Percentiles rank a stretch among this genome's conserved stretches.
These are phyloP conservation scores for Piper betle DNA, from an alignment of 164 flowering plant genomes.

Conservation along the genomic window DNA sequence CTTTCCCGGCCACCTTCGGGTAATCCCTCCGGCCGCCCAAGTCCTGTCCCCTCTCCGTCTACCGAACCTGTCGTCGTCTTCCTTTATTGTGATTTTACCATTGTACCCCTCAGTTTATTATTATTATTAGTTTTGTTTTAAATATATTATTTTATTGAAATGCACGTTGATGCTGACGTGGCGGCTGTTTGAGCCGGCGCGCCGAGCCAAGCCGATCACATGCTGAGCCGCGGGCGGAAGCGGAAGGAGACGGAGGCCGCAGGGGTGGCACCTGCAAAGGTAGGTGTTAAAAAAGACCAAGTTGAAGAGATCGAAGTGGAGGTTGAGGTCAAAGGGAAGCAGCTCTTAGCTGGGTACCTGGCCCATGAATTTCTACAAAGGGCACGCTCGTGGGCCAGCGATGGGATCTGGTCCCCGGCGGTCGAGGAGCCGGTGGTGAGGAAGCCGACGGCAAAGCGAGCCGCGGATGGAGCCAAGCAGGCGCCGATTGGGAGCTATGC, in stretches of 20 bases:
- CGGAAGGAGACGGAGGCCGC: slow-evolving; percentile 35
- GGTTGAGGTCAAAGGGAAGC: slow-evolving; percentile 23
- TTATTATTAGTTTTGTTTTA: too few species aligned
- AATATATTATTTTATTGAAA: neutral
- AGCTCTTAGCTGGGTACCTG: slow-evolving; percentile 73
- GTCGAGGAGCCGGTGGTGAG: slow-evolving; percentile 22
- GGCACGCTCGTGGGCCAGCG: slow-evolving; percentile 65
- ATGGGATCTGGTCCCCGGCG: slow-evolving; percentile 42
- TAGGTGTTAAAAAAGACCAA: too few species aligned
- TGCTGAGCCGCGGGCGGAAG: slow-evolving; percentile 35
- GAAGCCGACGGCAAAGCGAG: slow-evolving; percentile 1
- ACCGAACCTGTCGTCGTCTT: too few species aligned
- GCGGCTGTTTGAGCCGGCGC: slow-evolving; percentile 6
- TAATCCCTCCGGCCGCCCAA: neutral
- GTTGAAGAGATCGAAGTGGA: slow-evolving; percentile 5
- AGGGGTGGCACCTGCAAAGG: slow-evolving; percentile 7
- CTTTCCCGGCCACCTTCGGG: too few species aligned
- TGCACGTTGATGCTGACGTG: slow-evolving; percentile 24
- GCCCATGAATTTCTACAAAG: slow-evolving; percentile 58
- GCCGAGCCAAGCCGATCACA: slow-evolving; percentile 3
- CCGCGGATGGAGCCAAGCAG: neutral
- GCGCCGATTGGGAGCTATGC: slow-evolving; percentile 22
- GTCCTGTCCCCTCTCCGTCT: too few species aligned
- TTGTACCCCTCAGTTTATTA: too few species aligned
- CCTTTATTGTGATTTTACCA: too few species aligned